Evolutionary conservation across 352 stramenopile species (phyloP).

Genomic region (Phytophthora citricola): DNA sequence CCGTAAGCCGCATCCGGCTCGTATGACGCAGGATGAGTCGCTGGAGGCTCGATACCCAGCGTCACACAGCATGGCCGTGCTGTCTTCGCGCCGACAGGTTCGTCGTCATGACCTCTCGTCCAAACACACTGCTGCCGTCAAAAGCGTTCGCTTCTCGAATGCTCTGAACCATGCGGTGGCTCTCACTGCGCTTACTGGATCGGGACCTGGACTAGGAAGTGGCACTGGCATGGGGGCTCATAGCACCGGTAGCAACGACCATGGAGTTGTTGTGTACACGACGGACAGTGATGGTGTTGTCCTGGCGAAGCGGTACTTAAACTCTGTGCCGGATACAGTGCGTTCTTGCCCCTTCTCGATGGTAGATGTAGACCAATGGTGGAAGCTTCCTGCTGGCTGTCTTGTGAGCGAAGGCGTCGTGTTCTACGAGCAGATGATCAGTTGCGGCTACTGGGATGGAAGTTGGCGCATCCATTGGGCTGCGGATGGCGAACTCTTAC

Average conservation of each 20-base stretch:
- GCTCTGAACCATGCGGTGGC: slow-evolving; percentile 67
- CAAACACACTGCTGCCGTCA: slow-evolving; percentile 70
- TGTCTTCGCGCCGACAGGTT: slow-evolving; percentile 83
- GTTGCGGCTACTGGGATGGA: slow-evolving; percentile 88
- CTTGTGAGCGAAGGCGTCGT: slow-evolving; percentile 81
- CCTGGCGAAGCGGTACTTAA: slow-evolving; percentile 80
- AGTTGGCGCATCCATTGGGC: slow-evolving; percentile 91
- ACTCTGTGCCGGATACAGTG: slow-evolving; percentile 68
- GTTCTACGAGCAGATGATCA: slow-evolving; percentile 92
- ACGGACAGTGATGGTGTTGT: slow-evolving; percentile 80
- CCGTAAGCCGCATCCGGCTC: slow-evolving; percentile 68
- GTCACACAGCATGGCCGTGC: slow-evolving; percentile 71
- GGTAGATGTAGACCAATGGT: slow-evolving; percentile 88
- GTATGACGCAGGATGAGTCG: slow-evolving; percentile 82
- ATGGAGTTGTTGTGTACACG: slow-evolving; percentile 83
- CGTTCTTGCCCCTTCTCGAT: slow-evolving; percentile 81
- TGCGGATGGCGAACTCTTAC: slow-evolving; percentile 81
- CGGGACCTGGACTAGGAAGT: slow-evolving; percentile 61
- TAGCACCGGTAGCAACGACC: slow-evolving; percentile 56
- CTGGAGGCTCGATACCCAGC: slow-evolving; percentile 75
- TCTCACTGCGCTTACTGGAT: slow-evolving; percentile 49
- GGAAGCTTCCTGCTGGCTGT: slow-evolving; percentile 79
- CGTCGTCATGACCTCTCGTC: slow-evolving; percentile 81
- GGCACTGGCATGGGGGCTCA: slow-evolving; percentile 79
- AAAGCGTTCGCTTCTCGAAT: slow-evolving; percentile 83